Evolutionary conservation across 805 yeast genomes (phyloP).

Genomic region (Wilhelminamyces savonicus): DNA sequence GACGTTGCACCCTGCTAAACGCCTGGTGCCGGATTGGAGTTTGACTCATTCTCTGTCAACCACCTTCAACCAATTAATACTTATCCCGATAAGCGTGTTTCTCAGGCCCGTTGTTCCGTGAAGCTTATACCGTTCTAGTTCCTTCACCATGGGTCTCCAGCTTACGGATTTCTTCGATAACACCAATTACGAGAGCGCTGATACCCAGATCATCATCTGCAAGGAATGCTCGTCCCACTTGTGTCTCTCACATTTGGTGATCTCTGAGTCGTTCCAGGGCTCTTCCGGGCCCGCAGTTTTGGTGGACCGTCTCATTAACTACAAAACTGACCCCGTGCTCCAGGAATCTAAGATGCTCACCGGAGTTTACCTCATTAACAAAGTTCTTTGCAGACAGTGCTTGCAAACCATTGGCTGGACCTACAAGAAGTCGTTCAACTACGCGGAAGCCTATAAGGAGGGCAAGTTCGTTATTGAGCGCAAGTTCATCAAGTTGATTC

Average conservation of each 20-base stretch:
- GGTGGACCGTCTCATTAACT: conserved; percentile 34
- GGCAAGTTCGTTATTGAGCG: conserved; percentile 40
- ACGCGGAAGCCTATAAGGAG: conserved; percentile 34
- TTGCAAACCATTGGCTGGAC: conserved; percentile 31
- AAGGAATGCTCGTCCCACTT: conserved; percentile 35
- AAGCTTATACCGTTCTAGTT: too few relatives aligned
- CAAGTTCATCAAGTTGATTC: conserved; percentile 25
- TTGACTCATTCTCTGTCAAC: too few relatives aligned
- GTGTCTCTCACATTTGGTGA: conserved; percentile 29
- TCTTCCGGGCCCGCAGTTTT: conserved; percentile 35
- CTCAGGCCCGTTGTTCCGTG: too few relatives aligned
- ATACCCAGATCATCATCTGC: conserved; percentile 35
- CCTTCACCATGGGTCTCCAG: conserved; percentile 31
- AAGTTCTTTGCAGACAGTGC: conserved; percentile 36
- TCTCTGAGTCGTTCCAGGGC: conserved; percentile 34
- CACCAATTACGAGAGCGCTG: conserved; percentile 27
- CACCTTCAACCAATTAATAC: too few relatives aligned
- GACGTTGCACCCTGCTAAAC: too few relatives aligned
- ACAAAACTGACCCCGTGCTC: conserved; percentile 16
- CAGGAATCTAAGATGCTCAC: conserved; percentile 34
- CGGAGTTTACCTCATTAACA: conserved; percentile 30
- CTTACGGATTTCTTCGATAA: conserved; percentile 34
- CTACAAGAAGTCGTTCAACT: conserved; percentile 30
- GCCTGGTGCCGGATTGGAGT: too few relatives aligned
- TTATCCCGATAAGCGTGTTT: too few relatives aligned